Evolutionary conservation across 768 basidiomycete genomes (phyloP).

Genomic region (Xanthoconium purpureum): DNA sequence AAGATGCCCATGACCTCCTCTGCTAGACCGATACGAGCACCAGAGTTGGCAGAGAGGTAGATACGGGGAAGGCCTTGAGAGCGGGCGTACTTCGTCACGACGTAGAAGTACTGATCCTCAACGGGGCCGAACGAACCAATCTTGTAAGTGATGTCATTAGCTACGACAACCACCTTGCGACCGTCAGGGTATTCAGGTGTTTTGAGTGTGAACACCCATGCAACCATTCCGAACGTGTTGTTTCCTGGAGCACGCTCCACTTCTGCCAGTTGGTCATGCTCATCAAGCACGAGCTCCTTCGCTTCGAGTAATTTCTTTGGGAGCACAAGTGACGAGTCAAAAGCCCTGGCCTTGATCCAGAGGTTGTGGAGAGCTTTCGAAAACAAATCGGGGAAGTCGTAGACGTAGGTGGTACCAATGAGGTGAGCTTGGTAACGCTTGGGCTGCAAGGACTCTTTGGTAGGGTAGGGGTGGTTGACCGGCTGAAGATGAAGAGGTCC

Average conservation of each 20-base stretch:
- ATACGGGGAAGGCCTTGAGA: constrained; percentile 86
- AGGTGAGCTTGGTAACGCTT: constrained; percentile 99
- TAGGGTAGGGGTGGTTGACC: constrained; percentile 89
- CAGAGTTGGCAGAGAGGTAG: constrained; percentile 98
- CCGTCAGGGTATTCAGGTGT: constrained; percentile 93
- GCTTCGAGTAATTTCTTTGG: constrained; percentile 82
- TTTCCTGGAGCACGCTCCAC: constrained; percentile 91
- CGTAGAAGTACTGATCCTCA: constrained; percentile 96
- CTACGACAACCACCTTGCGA: constrained; percentile 83
- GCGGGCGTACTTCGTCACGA: constrained; percentile 91
- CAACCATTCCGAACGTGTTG: constrained; percentile 97
- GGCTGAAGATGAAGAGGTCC: constrained; percentile 96
- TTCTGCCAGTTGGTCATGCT: constrained; percentile 86
- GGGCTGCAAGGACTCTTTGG: constrained; percentile 97
- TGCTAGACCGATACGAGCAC: constrained; percentile 92
- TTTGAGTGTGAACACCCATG: constrained; percentile 88
- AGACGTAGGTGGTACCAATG: constrained; percentile 97
- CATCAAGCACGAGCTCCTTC: constrained; percentile 90
- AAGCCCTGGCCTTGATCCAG: constrained; percentile 72
- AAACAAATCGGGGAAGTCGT: constrained; percentile 99
- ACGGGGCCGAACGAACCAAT: constrained; percentile 96
- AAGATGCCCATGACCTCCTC: constrained; percentile 89
- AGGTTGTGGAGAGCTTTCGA: constrained; percentile 93
- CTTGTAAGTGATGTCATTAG: constrained; percentile 98
- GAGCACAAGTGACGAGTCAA: constrained; percentile 60